Evolutionary conservation across 345 rosid species (phyloP).

Genomic region (Toxicodendron radicans): DNA sequence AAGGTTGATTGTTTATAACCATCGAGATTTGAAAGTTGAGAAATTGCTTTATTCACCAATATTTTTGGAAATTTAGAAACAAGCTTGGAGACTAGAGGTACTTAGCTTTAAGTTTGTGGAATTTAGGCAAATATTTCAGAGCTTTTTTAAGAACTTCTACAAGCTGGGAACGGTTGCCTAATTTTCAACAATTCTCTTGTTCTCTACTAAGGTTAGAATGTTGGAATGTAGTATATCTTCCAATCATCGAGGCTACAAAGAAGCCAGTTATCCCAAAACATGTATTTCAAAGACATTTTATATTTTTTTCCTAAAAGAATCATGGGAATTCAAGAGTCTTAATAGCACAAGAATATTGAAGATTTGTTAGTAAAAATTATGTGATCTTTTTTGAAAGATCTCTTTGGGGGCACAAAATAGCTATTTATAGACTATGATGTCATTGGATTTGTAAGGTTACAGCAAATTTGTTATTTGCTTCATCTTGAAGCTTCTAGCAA

Average conservation of each 20-base stretch:
- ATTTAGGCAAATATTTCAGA: background rate
- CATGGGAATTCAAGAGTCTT: background rate
- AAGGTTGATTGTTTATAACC: slow-evolving; percentile 22
- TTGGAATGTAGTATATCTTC: background rate
- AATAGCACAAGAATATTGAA: background rate
- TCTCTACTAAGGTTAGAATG: background rate
- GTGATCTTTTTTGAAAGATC: background rate
- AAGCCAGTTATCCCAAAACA: background rate
- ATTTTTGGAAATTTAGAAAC: background rate
- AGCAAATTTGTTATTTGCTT: background rate
- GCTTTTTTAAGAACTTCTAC: background rate
- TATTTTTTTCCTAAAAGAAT: background rate
- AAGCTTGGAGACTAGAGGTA: background rate
- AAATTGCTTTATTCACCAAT: slow-evolving; percentile 15
- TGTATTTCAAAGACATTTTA: background rate
- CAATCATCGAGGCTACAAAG: background rate
- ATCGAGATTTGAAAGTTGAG: slow-evolving; percentile 4
- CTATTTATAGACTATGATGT: background rate
- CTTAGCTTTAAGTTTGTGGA: slow-evolving; percentile 21
- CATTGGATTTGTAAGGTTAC: background rate
- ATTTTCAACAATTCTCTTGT: background rate
- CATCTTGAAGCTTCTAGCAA: background rate
- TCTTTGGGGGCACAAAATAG: background rate
- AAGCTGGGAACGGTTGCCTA: background rate
- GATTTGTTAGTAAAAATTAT: background rate